These are phyloP conservation scores for Cryptosporidium canis DNA, from an alignment of 169 alveolate species.

Conservation along the genomic window DNA sequence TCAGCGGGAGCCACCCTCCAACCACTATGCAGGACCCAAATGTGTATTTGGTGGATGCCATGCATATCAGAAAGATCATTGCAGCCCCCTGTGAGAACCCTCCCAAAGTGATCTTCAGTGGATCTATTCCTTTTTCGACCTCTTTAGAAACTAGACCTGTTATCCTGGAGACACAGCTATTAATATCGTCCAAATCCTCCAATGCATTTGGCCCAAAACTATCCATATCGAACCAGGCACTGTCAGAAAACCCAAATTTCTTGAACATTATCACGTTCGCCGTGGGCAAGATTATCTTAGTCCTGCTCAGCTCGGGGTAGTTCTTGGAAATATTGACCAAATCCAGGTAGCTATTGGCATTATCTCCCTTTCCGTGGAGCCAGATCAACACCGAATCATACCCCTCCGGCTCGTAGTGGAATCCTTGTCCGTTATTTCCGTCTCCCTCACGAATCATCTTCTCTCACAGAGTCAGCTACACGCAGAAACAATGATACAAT, in stretches of 20 bases:
- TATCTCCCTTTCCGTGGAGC: slow-evolving; percentile 71
- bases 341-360: slow-evolving; percentile 24
- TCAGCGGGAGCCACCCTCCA: slow-evolving; percentile 67
- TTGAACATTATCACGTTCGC: neutral
- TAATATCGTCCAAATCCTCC: slow-evolving; percentile 38
- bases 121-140: slow-evolving; percentile 27
- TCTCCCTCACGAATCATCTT: slow-evolving; percentile 49
- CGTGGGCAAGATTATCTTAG: slow-evolving; percentile 43
- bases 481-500: neutral
- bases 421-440: slow-evolving; percentile 58
- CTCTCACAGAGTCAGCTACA: neutral
- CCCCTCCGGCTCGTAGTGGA: slow-evolving; percentile 15
- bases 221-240: slow-evolving; percentile 72
- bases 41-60: slow-evolving; percentile 48
- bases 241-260: slow-evolving; percentile 3
- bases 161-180: slow-evolving; percentile 26
- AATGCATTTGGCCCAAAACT: neutral
- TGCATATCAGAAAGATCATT: neutral
- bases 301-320: slow-evolving; percentile 12
- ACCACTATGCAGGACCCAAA: slow-evolving; percentile 54
- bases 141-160: neutral
- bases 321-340: slow-evolving; percentile 9
- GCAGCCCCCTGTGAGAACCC: slow-evolving; percentile 71
- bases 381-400: slow-evolving; percentile 54
- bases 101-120: slow-evolving; percentile 28